A percentile compares a stretch with the other conserved stretches of the same genome.
phyloP scores from a whole-genome alignment of 2,329 filamentous ascomycete species.

The Aspergillus thermomutatus region DNA sequence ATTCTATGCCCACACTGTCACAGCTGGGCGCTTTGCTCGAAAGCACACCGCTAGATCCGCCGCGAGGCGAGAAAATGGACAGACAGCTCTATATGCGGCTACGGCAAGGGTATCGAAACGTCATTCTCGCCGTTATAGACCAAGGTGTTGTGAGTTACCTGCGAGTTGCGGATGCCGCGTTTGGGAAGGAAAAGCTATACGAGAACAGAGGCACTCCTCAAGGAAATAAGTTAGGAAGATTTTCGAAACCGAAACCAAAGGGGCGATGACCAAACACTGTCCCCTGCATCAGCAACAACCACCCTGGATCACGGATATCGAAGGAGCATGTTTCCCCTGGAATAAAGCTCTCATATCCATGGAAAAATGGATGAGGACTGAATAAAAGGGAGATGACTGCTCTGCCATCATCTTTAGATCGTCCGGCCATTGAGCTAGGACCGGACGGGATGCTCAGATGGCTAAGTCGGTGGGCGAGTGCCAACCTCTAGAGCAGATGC shows the following conservation, averaged over 20 bases:
- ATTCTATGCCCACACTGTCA: slow-evolving; percentile 65
- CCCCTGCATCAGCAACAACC: neutral
- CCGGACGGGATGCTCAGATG: slow-evolving; percentile 39
- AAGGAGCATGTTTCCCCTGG: slow-evolving; percentile 25
- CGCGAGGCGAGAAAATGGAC: slow-evolving; percentile 45
- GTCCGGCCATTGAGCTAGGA: slow-evolving; percentile 34
- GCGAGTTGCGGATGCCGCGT: slow-evolving; percentile 73
- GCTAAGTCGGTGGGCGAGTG: slow-evolving; percentile 6
- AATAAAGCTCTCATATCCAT: slow-evolving; percentile 25
- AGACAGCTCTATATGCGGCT: slow-evolving; percentile 68
- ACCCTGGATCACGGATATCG: neutral
- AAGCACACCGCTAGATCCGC: slow-evolving; percentile 68
- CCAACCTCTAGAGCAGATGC: neutral
- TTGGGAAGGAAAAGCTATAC: slow-evolving; percentile 71
- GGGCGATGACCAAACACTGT: slow-evolving; percentile 27
- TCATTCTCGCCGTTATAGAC: slow-evolving; percentile 84
- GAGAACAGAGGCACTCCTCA: slow-evolving; percentile 38
- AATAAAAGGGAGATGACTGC: slow-evolving; percentile 25
- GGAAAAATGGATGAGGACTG: slow-evolving; percentile 18
- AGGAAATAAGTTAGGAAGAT: slow-evolving; percentile 29
- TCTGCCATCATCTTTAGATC: slow-evolving; percentile 51
- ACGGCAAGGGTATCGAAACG: slow-evolving; percentile 79
- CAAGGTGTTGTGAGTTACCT: slow-evolving; percentile 87
- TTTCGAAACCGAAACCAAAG: slow-evolving; percentile 26
- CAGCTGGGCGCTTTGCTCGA: slow-evolving; percentile 70